Percentiles rank a stretch among this genome's conserved stretches.
Evolutionary conservation across 2,329 filamentous ascomycete species (phyloP).

Genomic region (Daldinia sp.): DNA sequence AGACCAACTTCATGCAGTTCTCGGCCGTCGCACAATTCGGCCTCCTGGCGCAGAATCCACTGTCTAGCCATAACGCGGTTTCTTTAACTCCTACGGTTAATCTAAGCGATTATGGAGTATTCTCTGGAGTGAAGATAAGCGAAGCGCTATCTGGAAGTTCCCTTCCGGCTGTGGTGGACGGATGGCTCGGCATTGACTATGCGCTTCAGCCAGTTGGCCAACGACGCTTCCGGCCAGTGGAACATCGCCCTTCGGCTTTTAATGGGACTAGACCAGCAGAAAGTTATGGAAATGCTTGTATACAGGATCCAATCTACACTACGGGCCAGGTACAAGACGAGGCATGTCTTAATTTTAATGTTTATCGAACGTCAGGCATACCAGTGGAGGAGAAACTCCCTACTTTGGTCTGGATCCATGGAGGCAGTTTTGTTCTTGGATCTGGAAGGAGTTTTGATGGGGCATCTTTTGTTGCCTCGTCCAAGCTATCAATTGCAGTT

Average conservation of each 20-base stretch:
- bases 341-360: slow-evolving; percentile 15
- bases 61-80: background rate
- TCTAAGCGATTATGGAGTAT: slow-evolving; percentile 3
- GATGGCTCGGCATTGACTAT: slow-evolving; percentile 12
- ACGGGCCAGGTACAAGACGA: slow-evolving; percentile 1
- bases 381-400: slow-evolving; percentile 4
- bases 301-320: slow-evolving; percentile 2
- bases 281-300: slow-evolving; percentile 7
- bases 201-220: slow-evolving; percentile 12
- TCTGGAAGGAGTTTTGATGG: slow-evolving; percentile 5
- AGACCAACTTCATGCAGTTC: slow-evolving; percentile 10
- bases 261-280: background rate
- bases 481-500: slow-evolving; percentile 5
- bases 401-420: slow-evolving; percentile 13
- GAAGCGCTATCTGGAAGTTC: background rate
- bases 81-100: slow-evolving; percentile 2
- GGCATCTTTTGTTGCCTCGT: slow-evolving; percentile 4
- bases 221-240: background rate
- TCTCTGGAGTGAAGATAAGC: slow-evolving; percentile 2
- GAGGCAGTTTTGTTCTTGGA: slow-evolving; percentile 4
- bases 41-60: slow-evolving; percentile 5
- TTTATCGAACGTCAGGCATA: slow-evolving; percentile 5
- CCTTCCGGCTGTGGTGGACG: slow-evolving; percentile 4
- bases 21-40: slow-evolving; percentile 8
- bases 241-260: slow-evolving; percentile 4